These are phyloP conservation scores for Cryptococcus deneoformans DNA, from an alignment of 1,284 basidiomycete genomes.

Conservation along the genomic window DNA sequence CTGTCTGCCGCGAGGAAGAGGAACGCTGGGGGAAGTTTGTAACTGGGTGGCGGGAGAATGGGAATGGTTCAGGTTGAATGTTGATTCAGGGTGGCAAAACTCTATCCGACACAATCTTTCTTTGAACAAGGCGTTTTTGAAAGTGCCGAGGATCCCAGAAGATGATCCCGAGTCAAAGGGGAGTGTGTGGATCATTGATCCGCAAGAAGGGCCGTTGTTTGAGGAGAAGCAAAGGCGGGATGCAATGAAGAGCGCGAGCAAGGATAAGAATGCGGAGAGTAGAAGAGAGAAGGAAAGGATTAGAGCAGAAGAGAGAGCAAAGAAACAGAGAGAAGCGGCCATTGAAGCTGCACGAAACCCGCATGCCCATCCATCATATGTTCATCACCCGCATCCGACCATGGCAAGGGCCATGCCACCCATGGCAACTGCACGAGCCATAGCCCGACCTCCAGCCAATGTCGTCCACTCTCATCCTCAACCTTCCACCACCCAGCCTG, in stretches of 20 bases:
- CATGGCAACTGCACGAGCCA: not conserved
- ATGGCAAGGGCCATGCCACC: not conserved
- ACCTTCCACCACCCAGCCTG: constrained; percentile 11
- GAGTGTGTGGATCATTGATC: constrained; percentile 83
- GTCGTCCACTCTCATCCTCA: not conserved
- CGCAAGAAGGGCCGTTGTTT: constrained; percentile 53
- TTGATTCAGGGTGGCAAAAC: constrained; percentile 84
- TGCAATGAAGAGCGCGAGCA: constrained; percentile 41
- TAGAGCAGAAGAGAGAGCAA: constrained; percentile 34
- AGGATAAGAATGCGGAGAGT: constrained; percentile 45
- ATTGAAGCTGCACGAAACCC: constrained; percentile 19
- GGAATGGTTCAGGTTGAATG: constrained; percentile 83
- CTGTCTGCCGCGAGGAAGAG: constrained; percentile 61
- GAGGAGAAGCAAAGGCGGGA: constrained; percentile 47
- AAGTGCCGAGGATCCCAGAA: constrained; percentile 72
- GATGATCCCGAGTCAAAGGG: constrained; percentile 80
- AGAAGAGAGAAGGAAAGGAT: constrained; percentile 38
- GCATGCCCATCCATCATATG: constrained; percentile 6
- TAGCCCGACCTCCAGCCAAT: not conserved
- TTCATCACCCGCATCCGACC: not conserved
- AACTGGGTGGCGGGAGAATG: constrained; percentile 84
- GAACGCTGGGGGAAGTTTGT: constrained; percentile 87
- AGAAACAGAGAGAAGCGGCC: constrained; percentile 31
- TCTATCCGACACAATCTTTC: constrained; percentile 90
- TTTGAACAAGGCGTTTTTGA: constrained; percentile 80